Evolutionary conservation across 2,329 filamentous ascomycete species (phyloP).

Genomic region (Fonsecaea monophora): DNA sequence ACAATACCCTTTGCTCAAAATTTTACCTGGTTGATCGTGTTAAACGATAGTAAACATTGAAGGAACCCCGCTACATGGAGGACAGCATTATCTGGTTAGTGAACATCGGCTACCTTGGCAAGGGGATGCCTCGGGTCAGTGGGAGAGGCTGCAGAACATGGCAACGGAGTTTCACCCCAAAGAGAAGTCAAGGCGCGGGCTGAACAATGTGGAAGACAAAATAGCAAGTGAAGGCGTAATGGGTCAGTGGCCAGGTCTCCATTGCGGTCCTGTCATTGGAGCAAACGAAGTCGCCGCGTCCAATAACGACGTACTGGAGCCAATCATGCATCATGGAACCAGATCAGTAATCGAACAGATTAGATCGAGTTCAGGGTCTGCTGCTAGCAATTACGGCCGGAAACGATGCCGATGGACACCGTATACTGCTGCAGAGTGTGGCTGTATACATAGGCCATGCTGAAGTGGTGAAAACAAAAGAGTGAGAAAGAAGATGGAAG

Average conservation of each 20-base stretch:
- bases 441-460: background rate
- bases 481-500: background rate
- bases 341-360: slow-evolving; percentile 28
- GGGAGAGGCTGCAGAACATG: background rate
- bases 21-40: background rate
- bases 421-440: background rate
- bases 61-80: background rate
- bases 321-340: slow-evolving; percentile 9
- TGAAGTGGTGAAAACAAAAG: background rate
- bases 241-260: background rate
- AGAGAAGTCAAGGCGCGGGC: slow-evolving; percentile 1
- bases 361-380: background rate
- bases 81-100: slow-evolving; percentile 23
- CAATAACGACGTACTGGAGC: background rate
- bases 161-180: background rate
- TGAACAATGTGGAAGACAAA: slow-evolving; percentile 16
- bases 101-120: slow-evolving; percentile 19
- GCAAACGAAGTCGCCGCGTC: slow-evolving; percentile 11
- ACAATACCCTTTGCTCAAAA: background rate
- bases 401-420: slow-evolving; percentile 12
- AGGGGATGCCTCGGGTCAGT: slow-evolving; percentile 8
- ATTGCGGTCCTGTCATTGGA: slow-evolving; percentile 16
- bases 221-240: slow-evolving; percentile 15
- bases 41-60: background rate
- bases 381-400: slow-evolving; percentile 6